These are phyloP conservation scores for Quercus bicolor DNA, from an alignment of 306 rosid genomes.

Conservation along the genomic window DNA sequence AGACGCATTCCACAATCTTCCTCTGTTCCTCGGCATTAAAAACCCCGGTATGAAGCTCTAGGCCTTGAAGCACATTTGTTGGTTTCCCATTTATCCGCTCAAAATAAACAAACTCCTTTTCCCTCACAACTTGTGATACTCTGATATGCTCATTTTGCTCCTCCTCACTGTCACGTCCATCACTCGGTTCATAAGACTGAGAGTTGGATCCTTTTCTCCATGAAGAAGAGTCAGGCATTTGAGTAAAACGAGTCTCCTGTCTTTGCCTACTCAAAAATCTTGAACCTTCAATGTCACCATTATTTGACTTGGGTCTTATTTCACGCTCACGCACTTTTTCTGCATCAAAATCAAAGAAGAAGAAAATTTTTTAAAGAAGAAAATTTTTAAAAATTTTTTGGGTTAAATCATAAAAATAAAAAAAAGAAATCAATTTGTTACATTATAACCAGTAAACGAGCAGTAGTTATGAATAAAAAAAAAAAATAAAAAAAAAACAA, in stretches of 20 bases:
- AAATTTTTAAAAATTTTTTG: background rate
- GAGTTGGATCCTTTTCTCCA: background rate
- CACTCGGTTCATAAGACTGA: too few species aligned
- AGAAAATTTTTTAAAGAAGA: too few species aligned
- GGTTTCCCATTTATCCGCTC: conserved; percentile 29
- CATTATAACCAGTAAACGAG: too few species aligned
- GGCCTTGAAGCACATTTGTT: conserved; percentile 41
- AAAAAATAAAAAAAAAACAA: background rate
- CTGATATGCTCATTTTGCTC: conserved; percentile 31
- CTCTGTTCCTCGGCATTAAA: conserved; percentile 43
- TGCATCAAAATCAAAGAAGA: background rate
- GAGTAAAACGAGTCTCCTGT: background rate
- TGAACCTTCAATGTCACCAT: conserved; percentile 2
- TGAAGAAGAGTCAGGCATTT: background rate
- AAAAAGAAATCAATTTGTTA: too few species aligned
- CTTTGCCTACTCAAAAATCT: background rate
- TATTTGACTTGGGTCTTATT: background rate
- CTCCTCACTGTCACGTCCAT: background rate
- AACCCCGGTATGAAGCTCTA: conserved; percentile 47
- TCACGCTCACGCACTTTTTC: background rate
- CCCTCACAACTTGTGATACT: conserved; percentile 17
- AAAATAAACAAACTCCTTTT: conserved; percentile 20
- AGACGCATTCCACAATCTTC: conserved; percentile 33
- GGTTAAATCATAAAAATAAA: background rate
- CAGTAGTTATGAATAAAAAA: background rate